Evolutionary conservation across 768 basidiomycete species (phyloP), one percentile per base, ranked within the genome.

Genomic region (Boletellus ananas): DNA sequence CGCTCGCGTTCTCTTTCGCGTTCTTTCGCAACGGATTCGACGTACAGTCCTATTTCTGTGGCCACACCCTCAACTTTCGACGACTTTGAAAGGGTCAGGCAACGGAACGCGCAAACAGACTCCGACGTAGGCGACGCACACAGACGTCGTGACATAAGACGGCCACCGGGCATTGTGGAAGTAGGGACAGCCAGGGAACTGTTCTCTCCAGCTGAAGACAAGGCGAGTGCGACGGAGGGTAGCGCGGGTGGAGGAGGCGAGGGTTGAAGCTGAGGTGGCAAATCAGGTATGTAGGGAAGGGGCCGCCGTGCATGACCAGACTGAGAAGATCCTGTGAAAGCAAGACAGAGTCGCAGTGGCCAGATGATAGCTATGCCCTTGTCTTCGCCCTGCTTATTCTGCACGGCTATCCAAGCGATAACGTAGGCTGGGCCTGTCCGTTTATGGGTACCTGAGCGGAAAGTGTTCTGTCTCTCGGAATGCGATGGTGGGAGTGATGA

Each of bases 371-470:
- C 72, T 27, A 87, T 70, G 1, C 88, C 88, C 58, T 89, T 90
- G 56, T 88, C 86, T 63, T 90, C 88, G 29, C 85, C 87, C 55
- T 85, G 87, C 54, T 78, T 83, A 58, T 87, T 87, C 65, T 88
- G 80, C 17, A 90, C 84, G 29, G 75, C 77, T 34, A 90, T 74
- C 83, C 84, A 90, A 4, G 79, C 85, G 45, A 90, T 81, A 39
- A 88, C 66, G 62, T 81, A 88, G 14, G 58, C 57, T 3, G 65
- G 64, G 37, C 35, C 49, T 34, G 50, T 45, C 40, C 48, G 46
- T 46, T 58, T 57, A 48, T 40, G 60, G 27, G 34, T 52, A 45
- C 59, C 57, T 34, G 51, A 40, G 50, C 46, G 60, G 49, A 54
- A 58, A 44, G 51, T 50, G 45, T 45, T 60, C 33, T 48, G 66